Base-by-base conservation (phyloP, 139 green algal species). In the Chlorella vulgaris region DNA sequence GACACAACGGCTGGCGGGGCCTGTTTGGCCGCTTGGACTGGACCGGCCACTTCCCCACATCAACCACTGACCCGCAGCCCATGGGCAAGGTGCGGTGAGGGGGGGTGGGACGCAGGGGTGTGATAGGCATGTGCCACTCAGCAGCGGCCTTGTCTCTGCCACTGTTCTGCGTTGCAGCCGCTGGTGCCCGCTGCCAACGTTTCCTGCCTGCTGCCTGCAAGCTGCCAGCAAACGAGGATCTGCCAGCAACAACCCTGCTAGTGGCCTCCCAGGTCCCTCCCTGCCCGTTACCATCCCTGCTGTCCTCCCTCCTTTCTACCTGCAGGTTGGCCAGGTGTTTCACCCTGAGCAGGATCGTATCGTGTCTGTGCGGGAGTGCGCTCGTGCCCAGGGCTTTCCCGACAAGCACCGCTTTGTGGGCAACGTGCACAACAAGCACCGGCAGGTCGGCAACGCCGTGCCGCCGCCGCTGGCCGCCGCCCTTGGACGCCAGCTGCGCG, bases 1-100 rank as follows among this genome's bases (percentile, higher is more conserved):
- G 95, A 38, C 96, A 99, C 89, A 99, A 99, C 87, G 92, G 94
- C 80, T 99, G 96, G 96, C 89, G 97, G 19, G 96, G 96, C 26
- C 90, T 99, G 74, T 99, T 97, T 86, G 95, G 96, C 5, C 91
- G 96, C 15, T 87, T 99, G 47, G 96, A 98, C 88, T 93, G 83
- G 61, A 65, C 83, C 15, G 96, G 96, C n/a, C 97, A 99, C 88
- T 99, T 99, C 92, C 96, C 96, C 82, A 99, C 96, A 69, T 95
- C 92, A 80, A 96, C 94, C 78, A 99, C 96, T 28, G 96, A 99
- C 88, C 96, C 96, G 7, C 93, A 99, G 88, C 96, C 96, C 80
- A 99, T 99, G 96, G 96, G 96, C 88, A 99, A 99, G 88, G 93
- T 94, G 29, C 33, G 77, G 0, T 2, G 8, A 19, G 38, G 67